Evolutionary conservation across 176 grass and related monocot species (phyloP), one percentile per base, ranked within the genome.

Genomic region (Luzula sylvatica): DNA sequence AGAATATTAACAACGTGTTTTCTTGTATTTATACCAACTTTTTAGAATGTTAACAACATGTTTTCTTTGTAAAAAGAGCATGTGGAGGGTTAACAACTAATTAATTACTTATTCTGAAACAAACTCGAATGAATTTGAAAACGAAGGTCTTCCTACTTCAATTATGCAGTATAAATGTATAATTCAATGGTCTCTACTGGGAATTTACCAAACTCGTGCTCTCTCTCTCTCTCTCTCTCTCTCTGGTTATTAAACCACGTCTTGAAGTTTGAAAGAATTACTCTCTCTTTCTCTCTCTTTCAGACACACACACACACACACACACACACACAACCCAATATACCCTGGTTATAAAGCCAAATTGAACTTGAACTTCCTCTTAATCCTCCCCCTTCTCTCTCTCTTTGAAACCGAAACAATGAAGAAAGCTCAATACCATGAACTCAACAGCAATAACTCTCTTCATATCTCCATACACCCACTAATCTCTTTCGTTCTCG

Each of bases 401-500:
- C 15, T 47, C 42, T 62, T 2, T 12, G 12, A 17, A 14, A 58
- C n/a, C 5, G 12, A 4, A 28, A 63, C n/a, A 5, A 64, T 64
- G 60, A 64, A 64, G 60, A 64, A 64, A 27, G 60, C 43, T 47
- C 60, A 64, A 11, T 64, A 64, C 60, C 43, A 64, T 28, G 74
- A 73, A 1, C 45, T 70, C 83, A 54, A 73, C 9, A 83, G 73
- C 68, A 32, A 8, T 8, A 8, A 3, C 5, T 29, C 59, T 35
- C 26, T 49, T 48, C 59, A 64, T 8, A 39, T 64, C n/a, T 45
- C 21, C 38, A 24, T 60, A 44, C 56, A 64, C 5, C 85, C 85
- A 23, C 35, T 89, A 3, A 73, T 89, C 7, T 83, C 85, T 23
- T 89, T 89, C 79, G 22, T 61, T 7, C 56, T 89, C 3, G 85